These are phyloP conservation scores for Tubosaeta sp. DNA, from an alignment of 768 basidiomycete species.

Conservation along the genomic window DNA sequence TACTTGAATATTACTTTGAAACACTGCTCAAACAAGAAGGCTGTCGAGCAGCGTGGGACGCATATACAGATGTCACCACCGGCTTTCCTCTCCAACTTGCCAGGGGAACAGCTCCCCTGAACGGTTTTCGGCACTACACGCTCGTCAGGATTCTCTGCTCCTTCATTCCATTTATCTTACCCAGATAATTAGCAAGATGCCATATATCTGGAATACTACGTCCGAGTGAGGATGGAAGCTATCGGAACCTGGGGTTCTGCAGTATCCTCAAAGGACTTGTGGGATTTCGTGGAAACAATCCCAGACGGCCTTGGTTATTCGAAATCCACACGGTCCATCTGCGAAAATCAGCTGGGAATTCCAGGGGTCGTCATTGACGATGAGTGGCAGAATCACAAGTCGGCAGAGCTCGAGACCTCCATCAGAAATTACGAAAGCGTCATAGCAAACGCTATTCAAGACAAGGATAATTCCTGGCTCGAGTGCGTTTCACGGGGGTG, in stretches of 20 bases:
- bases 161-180: background rate
- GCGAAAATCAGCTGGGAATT: background rate
- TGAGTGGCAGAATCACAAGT: background rate
- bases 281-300: background rate
- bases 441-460: background rate
- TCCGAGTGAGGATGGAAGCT: background rate
- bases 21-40: background rate
- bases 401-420: background rate
- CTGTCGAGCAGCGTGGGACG: background rate
- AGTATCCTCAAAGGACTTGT: background rate
- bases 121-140: background rate
- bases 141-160: background rate
- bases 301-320: background rate
- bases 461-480: background rate
- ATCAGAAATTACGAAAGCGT: background rate
- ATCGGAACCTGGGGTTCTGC: background rate
- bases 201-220: background rate
- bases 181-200: background rate
- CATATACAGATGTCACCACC: background rate
- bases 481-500: background rate
- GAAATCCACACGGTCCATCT: background rate
- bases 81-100: background rate
- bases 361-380: background rate
- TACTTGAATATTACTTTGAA: background rate
- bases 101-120: background rate